phyloP scores from a whole-genome alignment of 2,329 filamentous ascomycete genomes.

The Alternaria solani region DNA sequence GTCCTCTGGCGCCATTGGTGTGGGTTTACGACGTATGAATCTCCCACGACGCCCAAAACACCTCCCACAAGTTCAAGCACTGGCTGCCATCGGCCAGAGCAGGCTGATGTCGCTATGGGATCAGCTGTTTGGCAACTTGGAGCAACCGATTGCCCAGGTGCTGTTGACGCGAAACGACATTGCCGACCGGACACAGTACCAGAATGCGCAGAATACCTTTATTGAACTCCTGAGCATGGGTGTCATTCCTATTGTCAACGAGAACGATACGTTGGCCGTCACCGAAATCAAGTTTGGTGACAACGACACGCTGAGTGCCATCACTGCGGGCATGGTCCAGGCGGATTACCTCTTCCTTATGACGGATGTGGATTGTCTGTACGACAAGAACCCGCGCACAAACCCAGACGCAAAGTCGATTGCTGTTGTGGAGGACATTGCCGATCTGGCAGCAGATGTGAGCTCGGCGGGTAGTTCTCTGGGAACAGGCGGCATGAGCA shows the following conservation, averaged over 20 bases:
- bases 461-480: constrained; percentile 87
- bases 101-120: constrained; percentile 96
- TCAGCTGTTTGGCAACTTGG: constrained; percentile 84
- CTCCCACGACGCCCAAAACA: constrained; percentile 87
- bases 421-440: constrained; percentile 90
- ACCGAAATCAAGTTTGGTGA: constrained; percentile 99
- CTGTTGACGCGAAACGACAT: constrained; percentile 95
- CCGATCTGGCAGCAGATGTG: constrained; percentile 82
- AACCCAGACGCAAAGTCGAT: constrained; percentile 88
- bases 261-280: constrained; percentile 96
- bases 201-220: constrained; percentile 96
- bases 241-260: constrained; percentile 97
- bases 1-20: constrained; percentile 95
- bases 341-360: constrained; percentile 97
- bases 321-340: constrained; percentile 96
- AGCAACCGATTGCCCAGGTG: constrained; percentile 93
- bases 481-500: constrained; percentile 96
- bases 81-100: constrained; percentile 96
- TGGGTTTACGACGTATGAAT: constrained; percentile 90
- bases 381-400: constrained; percentile 91
- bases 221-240: constrained; percentile 90
- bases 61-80: constrained; percentile 86
- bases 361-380: constrained; percentile 98
- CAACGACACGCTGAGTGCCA: constrained; percentile 96
- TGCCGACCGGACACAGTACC: constrained; percentile 91